These are phyloP conservation scores for Solanum aculeatissimum DNA, from an alignment of 305 asterid genomes.

Conservation along the genomic window DNA sequence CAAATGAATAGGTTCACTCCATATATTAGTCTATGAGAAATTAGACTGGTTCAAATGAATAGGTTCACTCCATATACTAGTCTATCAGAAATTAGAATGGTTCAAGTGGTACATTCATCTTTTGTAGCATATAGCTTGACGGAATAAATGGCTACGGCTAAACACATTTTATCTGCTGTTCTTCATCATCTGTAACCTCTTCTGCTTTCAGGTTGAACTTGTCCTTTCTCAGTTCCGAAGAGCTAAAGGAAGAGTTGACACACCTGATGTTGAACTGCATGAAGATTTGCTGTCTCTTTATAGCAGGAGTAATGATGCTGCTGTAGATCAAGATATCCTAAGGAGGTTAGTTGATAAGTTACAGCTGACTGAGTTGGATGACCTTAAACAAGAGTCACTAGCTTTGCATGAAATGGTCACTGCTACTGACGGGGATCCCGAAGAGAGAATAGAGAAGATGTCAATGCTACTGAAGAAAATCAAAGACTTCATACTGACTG, in stretches of 20 bases:
- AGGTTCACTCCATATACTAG: neutral
- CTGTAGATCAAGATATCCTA: conserved; percentile 40
- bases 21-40: neutral
- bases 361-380: conserved; percentile 66
- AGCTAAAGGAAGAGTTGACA: conserved; percentile 86
- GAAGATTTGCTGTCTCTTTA: conserved; percentile 67
- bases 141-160: neutral
- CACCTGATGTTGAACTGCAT: conserved; percentile 64
- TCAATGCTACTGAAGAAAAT: conserved; percentile 82
- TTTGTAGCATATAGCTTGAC: neutral
- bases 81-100: neutral
- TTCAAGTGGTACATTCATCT: neutral
- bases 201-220: conserved; percentile 66
- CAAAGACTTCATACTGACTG: conserved; percentile 85
- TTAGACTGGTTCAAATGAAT: neutral
- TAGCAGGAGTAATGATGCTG: conserved; percentile 27
- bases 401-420: conserved; percentile 97
- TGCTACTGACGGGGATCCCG: conserved; percentile 89
- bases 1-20: neutral
- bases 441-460: conserved; percentile 86
- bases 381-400: conserved; percentile 87
- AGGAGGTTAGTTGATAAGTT: conserved; percentile 67
- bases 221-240: conserved; percentile 91
- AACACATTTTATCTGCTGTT: neutral
- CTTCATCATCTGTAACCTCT: neutral